Percentiles rank a stretch among this genome's conserved stretches.
These are phyloP conservation scores for Penicillium polonicum DNA, from an alignment of 2,329 filamentous ascomycete genomes.

Conservation along the genomic window DNA sequence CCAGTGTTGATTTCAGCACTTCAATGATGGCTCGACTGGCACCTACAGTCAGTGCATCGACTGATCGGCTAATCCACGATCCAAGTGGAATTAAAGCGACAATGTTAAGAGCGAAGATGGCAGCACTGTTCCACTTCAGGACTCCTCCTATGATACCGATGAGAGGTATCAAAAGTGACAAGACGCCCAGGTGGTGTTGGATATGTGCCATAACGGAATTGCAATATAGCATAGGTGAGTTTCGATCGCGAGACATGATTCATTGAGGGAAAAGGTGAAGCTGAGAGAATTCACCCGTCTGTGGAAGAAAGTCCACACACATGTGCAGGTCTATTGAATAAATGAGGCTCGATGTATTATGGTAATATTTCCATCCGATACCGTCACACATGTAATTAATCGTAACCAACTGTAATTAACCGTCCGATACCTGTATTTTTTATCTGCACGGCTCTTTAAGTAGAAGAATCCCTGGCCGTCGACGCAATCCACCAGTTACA, in stretches of 20 bases:
- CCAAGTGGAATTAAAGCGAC: conserved; percentile 80
- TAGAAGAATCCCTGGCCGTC: neutral
- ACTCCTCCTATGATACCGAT: conserved; percentile 72
- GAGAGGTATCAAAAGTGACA: conserved; percentile 73
- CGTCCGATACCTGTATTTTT: neutral
- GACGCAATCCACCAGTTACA: neutral
- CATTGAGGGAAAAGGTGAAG: neutral
- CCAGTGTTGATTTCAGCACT: conserved; percentile 80
- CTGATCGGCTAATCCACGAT: conserved; percentile 73
- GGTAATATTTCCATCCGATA: neutral
- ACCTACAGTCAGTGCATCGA: conserved; percentile 68
- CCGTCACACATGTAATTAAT: neutral
- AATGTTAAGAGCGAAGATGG: conserved; percentile 79
- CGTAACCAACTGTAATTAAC: neutral
- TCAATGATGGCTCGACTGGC: conserved; percentile 74
- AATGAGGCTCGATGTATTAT: neutral
- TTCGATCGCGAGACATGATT: neutral
- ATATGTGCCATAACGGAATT: neutral
- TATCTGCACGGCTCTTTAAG: neutral
- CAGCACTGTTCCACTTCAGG: conserved; percentile 53
- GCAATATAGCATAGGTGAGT: neutral
- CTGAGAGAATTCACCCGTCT: neutral
- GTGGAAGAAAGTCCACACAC: neutral
- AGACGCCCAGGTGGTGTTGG: conserved; percentile 28
- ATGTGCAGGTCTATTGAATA: neutral